A percentile compares a stretch with the other conserved stretches of the same genome.
Conservation (phyloP, 164 flowering plant genomes). For the Chimonanthus praecox region DNA sequence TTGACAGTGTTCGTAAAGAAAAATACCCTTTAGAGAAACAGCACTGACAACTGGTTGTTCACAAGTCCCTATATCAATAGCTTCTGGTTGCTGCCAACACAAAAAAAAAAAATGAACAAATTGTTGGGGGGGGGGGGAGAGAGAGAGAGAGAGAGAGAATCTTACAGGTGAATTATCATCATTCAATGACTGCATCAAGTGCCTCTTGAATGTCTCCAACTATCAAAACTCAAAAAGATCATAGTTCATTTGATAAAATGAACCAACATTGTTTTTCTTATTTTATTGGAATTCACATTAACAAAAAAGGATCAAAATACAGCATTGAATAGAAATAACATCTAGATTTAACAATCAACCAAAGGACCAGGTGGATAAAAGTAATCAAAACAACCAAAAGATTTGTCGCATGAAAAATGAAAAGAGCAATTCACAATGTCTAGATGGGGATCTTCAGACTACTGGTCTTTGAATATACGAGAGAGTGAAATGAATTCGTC, state of each 20-base stretch:
- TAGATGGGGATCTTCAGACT: too few species aligned
- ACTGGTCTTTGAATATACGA: too few species aligned
- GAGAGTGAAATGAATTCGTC: too few species aligned
- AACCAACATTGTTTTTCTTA: not conserved
- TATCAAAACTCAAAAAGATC: conserved; percentile 24
- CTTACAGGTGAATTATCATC: conserved; percentile 72
- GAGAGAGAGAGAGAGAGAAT: not conserved
- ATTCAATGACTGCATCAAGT: conserved; percentile 85
- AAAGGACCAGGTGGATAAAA: not conserved
- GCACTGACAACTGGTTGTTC: conserved; percentile 62
- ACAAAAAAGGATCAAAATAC: not conserved
- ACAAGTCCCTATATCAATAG: conserved; percentile 80
- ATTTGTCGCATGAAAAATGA: too few species aligned
- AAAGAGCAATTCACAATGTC: too few species aligned
- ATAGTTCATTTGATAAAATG: not conserved
- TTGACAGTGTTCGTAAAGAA: not conserved
- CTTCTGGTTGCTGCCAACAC: conserved; percentile 34
- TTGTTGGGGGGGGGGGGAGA: too few species aligned
- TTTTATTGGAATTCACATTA: not conserved
- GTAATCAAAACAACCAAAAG: too few species aligned
- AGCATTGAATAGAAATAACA: not conserved
- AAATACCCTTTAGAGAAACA: conserved; percentile 46
- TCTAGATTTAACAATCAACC: not conserved
- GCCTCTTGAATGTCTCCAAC: conserved; percentile 94
- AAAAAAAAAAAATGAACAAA: conserved; percentile 1